Base-by-base conservation (phyloP, 345 rosid genomes). In the Anastatica hierochuntica region DNA sequence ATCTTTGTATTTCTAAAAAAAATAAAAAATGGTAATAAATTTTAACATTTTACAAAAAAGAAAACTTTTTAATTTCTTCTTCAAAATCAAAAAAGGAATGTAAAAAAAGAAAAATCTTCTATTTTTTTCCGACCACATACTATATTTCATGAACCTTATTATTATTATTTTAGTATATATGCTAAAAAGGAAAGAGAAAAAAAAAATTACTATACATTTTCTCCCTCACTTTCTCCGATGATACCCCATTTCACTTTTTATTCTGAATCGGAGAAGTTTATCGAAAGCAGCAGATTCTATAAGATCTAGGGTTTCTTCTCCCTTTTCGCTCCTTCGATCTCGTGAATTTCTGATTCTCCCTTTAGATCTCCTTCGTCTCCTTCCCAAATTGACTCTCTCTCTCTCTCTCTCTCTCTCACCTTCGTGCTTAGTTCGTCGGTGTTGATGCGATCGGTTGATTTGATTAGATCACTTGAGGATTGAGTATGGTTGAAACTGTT, bases 401-500 rank as follows among this genome's bases (percentile, higher is more conserved):
- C 7, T 4, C 8, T 6, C 8, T 4, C 33, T 29, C 33, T 29
- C 33, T 29, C 8, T 29, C 8, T 7, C 2, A 8, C 33, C 7
- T 29, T 6, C 5, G 33, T 58, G n/a, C n/a, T n/a, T n/a, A n/a
- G n/a, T 60, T 71, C 36, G 26, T 49, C 14, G 67, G 48, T 55
- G 58, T 63, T 40, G 53, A 49, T 54, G 35, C 49, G 64, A 57
- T 53, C 52, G 46, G 10, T 53, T 35, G 66, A 41, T 51, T 70
- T n/a, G 68, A 66, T 63, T 63, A 24, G 27, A 24, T 24, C 6
- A n/a, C 27, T 18, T 23, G 60, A n/a, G n/a, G n/a, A n/a, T n/a
- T 29, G 51, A 18, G 63, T 56, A 68, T 76, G 80, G 56, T 49
- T 7, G 85, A 74, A 35, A 20, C 71, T 8, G 59, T 52, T 56